Base-by-base conservation (phyloP, 1,284 basidiomycete genomes). In the Pseudomicrostroma phylloplanum region DNA sequence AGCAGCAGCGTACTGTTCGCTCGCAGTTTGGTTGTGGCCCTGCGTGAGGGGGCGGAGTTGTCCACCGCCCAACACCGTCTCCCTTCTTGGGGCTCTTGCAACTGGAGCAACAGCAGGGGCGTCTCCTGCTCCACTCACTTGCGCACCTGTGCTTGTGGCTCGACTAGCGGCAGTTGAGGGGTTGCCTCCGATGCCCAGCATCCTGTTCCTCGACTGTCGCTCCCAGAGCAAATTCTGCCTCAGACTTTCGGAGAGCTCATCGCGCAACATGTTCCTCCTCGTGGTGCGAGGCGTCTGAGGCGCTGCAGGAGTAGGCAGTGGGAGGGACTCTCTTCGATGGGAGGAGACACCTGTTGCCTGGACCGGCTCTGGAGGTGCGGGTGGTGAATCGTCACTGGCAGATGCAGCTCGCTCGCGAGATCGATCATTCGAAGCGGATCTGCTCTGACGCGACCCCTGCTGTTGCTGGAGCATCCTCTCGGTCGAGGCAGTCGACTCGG, bases 201-300 rank as follows among this genome's bases (percentile, higher is more conserved):
- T 71, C 17, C 77, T 59, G 25, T 72, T 69, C 12, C 77, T 67
- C 41, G 68, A 76, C 60, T 79, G 76, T 11, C 91, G 84, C 75
- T 91, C 89, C 90, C 91, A 92, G 6, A 93, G 80, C 68, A 94
- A 75, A 71, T 92, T 90, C 56, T 88, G 82, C 21, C 91, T 83
- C 64, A 94, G 80, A 65, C 87, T 89, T 81, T 93, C 91, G 55
- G 89, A 89, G 74, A 94, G 82, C 80, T 94, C 91, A 23, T 87
- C 88, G 62, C 86, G 83, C 57, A 93, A 83, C 89, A 93, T 92
- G 71, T 86, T 85, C 56, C 89, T 83, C 4, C 91, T 84, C 17
- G 89, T 92, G 42, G 91, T 91, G 36, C 88, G 85, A 0, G 91
- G 91, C 1, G 90, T 89, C 69, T 88, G 88, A 0, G 90, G 88